Conservation (phyloP, 2,329 filamentous ascomycete genomes). For the Venturia asperata region DNA sequence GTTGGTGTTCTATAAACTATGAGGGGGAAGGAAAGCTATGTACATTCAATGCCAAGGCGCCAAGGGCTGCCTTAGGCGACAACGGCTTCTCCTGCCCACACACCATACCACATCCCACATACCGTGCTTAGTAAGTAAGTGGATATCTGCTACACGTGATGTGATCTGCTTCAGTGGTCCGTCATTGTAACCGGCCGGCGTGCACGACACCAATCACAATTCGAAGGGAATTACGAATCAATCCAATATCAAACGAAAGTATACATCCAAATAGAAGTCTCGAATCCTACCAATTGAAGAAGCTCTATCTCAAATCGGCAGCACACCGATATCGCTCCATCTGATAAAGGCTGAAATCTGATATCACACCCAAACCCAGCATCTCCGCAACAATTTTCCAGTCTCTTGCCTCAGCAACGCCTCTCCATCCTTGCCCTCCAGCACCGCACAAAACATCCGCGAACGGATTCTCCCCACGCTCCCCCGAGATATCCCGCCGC, state of each 20-base stretch:
- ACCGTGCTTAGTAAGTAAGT: too few relatives aligned
- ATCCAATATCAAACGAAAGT: too few relatives aligned
- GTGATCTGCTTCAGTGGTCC: background rate
- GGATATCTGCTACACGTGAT: background rate
- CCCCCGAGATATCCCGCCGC: background rate
- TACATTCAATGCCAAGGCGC: too few relatives aligned
- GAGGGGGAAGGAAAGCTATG: too few relatives aligned
- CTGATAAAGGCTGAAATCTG: background rate
- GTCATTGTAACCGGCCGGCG: background rate
- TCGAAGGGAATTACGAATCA: background rate
- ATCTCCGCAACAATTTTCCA: background rate
- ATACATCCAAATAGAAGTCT: too few relatives aligned
- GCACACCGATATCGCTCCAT: background rate
- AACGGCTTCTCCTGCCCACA: too few relatives aligned
- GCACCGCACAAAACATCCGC: too few relatives aligned
- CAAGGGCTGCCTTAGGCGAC: too few relatives aligned
- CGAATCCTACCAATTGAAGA: background rate
- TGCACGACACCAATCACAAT: background rate
- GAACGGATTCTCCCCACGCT: too few relatives aligned
- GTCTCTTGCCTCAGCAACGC: background rate
- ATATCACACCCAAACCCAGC: slow-evolving; percentile 3
- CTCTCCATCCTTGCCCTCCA: too few relatives aligned
- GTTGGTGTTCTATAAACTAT: too few relatives aligned
- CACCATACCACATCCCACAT: too few relatives aligned
- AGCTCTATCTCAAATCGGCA: background rate